A percentile compares a stretch with the other conserved stretches of the same genome.
These are phyloP conservation scores for Haberlea rhodopensis DNA, from an alignment of 257 asterid species.

Conservation along the genomic window DNA sequence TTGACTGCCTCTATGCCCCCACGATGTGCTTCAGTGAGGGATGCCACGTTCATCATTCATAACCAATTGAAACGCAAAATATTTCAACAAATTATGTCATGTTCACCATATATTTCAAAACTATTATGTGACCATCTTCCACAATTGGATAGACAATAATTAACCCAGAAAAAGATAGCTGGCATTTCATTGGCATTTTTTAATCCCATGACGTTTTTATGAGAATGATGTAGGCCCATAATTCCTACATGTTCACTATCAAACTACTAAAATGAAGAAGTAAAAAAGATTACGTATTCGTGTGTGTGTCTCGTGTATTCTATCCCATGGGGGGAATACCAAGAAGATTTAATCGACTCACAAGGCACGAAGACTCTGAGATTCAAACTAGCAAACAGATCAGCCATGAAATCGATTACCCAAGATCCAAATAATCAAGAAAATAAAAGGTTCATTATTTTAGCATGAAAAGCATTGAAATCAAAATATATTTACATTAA, in stretches of 20 bases:
- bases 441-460: constrained; percentile 22
- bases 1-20: constrained; percentile 14
- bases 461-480: constrained; percentile 26
- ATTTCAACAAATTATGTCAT: constrained; percentile 22
- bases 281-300: constrained; percentile 34
- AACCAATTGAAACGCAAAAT: constrained; percentile 17
- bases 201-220: neutral
- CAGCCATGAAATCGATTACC: constrained; percentile 33
- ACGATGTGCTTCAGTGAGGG: constrained; percentile 19
- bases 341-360: constrained; percentile 23
- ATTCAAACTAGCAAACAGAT: constrained; percentile 41
- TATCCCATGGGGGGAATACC: constrained; percentile 29
- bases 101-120: constrained; percentile 25
- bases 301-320: constrained; percentile 25
- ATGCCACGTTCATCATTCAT: constrained; percentile 7
- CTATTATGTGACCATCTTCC: constrained; percentile 31
- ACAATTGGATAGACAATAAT: constrained; percentile 22
- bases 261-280: constrained; percentile 22
- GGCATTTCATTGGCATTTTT: neutral
- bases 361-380: constrained; percentile 29
- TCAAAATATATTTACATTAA: constrained; percentile 10
- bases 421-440: constrained; percentile 28
- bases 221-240: neutral
- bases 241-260: neutral
- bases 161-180: constrained; percentile 21